These are phyloP conservation scores for Emergomyces africanus DNA, from an alignment of 2,329 filamentous ascomycete species.

Conservation along the genomic window DNA sequence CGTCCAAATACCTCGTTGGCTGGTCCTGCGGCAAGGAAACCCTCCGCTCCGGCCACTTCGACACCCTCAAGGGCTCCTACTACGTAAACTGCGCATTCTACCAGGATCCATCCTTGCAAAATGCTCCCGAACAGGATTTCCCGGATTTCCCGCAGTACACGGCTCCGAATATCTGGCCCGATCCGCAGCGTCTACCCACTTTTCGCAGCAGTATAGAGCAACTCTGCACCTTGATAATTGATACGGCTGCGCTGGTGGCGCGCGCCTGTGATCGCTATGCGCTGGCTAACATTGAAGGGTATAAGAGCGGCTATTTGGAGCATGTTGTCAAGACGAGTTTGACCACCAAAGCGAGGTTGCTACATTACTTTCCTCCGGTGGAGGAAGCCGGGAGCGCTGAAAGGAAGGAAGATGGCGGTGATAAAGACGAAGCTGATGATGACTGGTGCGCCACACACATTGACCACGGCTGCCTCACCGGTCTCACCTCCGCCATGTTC, in stretches of 20 bases:
- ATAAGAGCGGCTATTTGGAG: conserved; percentile 69
- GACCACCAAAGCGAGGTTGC: conserved; percentile 77
- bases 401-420: conserved; percentile 35
- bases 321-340: conserved; percentile 72
- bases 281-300: conserved; percentile 60
- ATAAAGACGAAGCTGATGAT: conserved; percentile 80
- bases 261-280: conserved; percentile 83
- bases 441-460: conserved; percentile 76
- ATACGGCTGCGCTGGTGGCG: conserved; percentile 78
- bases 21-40: conserved; percentile 55
- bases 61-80: conserved; percentile 52
- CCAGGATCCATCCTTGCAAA: conserved; percentile 25
- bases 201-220: conserved; percentile 62
- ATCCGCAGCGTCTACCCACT: conserved; percentile 53
- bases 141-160: conserved; percentile 72
- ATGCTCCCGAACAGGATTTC: conserved; percentile 23
- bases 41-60: conserved; percentile 47
- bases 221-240: conserved; percentile 75
- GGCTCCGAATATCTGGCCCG: conserved; percentile 80
- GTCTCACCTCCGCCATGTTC: conserved; percentile 92
- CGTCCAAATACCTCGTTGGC: conserved; percentile 48
- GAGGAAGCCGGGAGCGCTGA: neutral
- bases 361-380: conserved; percentile 72
- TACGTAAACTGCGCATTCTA: conserved; percentile 51
- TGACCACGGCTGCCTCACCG: conserved; percentile 88